Base-by-base conservation (phyloP, 805 yeast genomes). In the Candida namnaoensis region DNA sequence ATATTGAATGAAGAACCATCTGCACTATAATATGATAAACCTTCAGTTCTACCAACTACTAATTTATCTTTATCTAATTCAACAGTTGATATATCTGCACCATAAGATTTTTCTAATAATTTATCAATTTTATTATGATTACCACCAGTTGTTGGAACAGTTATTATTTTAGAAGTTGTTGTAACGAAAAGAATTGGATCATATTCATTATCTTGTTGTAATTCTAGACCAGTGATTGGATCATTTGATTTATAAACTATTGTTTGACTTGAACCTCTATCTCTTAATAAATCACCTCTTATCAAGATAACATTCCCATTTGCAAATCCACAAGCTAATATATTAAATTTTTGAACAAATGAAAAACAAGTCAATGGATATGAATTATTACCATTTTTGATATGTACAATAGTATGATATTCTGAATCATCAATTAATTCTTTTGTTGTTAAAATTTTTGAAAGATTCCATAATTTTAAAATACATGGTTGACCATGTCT, bases 251-350 rank as follows among this genome's bases (percentile, higher is more conserved):
- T 86, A 55, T 80, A 86, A 1, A 90, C 79, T 0, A 82, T 58
- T 27, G 97, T 67, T 53, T 91, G 98, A 48, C 93, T 76, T 9
- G 95, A 79, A 0, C 98, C 98, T 44, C 95, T 67, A 55, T 93
- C 99, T 50, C 88, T 77, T 7, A 87, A 49, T 30, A 93, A 60
- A 58, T 93, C 98, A 8, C 99, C 99, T 47, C 98, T 65, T 0
- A 90, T 76, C 7, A 90, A 64, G 2, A 90, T 66, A 3, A 90
- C 88, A 19, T 78, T 71, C 3, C 99, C 99, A 58, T 88, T 82
- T 12, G 90, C 82, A 51, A 78, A 86, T 0, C 96, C 96, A 37
- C 86, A 63, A 0, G 84, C 90, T 6, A 83, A 58, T 32, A 85
- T 74, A 3, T 86, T 71, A 45, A 81, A 73, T 44, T 74, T 79